Conservation (phyloP, 2,329 filamentous ascomycete genomes). For the Trichoderma sp. region DNA sequence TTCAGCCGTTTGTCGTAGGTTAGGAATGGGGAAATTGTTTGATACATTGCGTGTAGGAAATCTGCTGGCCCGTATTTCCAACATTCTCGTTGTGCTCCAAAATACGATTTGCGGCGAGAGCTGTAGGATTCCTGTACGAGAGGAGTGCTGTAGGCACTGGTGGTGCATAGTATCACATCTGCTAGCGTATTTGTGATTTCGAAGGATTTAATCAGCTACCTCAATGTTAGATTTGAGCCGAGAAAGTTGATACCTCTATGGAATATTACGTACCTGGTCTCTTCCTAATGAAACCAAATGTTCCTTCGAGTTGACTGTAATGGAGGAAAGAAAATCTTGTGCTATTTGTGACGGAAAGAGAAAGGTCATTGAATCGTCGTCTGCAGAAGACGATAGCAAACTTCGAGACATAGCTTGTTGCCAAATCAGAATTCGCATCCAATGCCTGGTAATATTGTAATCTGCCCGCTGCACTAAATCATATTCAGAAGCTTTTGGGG, state of each 20-base stretch:
- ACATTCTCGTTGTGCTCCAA: background rate
- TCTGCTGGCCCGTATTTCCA: conserved; percentile 15
- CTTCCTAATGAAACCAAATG: conserved; percentile 11
- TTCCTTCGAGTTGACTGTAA: conserved; percentile 12
- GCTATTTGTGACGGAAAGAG: conserved; percentile 13
- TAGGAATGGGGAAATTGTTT: conserved; percentile 12
- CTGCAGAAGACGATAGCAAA: background rate
- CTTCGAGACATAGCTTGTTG: conserved; percentile 16
- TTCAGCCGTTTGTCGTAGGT: conserved; percentile 7
- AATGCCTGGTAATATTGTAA: conserved; percentile 18
- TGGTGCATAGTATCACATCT: conserved; percentile 15
- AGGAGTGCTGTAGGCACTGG: background rate
- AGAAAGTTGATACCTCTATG: background rate
- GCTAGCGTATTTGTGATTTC: conserved; percentile 18
- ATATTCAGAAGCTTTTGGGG: background rate
- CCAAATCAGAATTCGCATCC: conserved; percentile 17
- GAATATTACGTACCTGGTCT: background rate
- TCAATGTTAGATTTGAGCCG: background rate
- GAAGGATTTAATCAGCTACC: conserved; percentile 13
- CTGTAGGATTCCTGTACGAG: background rate
- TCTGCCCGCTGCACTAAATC: conserved; percentile 14
- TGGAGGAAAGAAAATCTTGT: background rate
- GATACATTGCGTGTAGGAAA: conserved; percentile 11
- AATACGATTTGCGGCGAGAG: background rate
- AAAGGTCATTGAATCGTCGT: conserved; percentile 14